A percentile compares a stretch with the other conserved stretches of the same genome.
Conservation (phyloP, 202 grass and related monocot genomes). For the Setaria viridis region DNA sequence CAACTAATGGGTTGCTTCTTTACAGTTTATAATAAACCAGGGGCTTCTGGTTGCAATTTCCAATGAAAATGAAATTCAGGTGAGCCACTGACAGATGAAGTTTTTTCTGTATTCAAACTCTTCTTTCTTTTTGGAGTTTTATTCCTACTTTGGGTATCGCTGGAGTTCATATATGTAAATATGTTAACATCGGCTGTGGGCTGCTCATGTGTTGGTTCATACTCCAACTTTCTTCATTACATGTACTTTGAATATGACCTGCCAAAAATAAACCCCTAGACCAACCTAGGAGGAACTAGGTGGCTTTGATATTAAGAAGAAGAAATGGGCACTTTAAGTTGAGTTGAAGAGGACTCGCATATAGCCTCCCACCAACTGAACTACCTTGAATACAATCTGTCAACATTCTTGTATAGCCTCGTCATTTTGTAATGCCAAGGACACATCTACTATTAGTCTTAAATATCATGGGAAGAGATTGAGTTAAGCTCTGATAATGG, state of each 20-base stretch:
- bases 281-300: neutral
- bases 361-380: neutral
- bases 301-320: neutral
- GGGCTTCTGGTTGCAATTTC: constrained; percentile 85
- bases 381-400: neutral
- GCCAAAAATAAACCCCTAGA: too few relatives aligned
- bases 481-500: neutral
- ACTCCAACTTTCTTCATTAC: too few relatives aligned
- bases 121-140: too few relatives aligned
- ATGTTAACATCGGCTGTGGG: too few relatives aligned
- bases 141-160: too few relatives aligned
- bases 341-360: neutral
- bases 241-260: too few relatives aligned
- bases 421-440: neutral
- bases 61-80: constrained; percentile 95
- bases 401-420: neutral
- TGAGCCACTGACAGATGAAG: constrained; percentile 36
- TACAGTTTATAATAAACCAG: constrained; percentile 94
- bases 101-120: constrained; percentile 31
- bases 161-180: too few relatives aligned
- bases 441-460: neutral
- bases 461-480: constrained; percentile 20
- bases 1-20: constrained; percentile 32
- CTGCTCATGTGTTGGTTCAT: too few relatives aligned
- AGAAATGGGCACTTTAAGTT: neutral